Evolutionary conservation across 2,329 filamentous ascomycete species (phyloP).

Genomic region (Phaeosphaeria sp.): DNA sequence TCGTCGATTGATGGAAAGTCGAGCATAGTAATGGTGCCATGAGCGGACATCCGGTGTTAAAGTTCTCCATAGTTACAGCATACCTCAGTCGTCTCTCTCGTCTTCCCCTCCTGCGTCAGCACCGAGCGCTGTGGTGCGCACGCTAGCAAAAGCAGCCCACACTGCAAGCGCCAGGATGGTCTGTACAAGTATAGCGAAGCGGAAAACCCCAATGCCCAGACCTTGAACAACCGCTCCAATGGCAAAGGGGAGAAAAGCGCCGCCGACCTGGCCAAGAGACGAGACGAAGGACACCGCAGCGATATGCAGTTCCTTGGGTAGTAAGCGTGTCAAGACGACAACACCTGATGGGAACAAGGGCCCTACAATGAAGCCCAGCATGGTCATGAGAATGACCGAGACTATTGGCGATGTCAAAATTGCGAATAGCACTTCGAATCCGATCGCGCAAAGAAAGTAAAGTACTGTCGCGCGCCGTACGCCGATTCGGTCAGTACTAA

Average conservation of each 20-base stretch:
- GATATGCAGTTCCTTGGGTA: conserved; percentile 52
- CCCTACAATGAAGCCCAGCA: conserved; percentile 51
- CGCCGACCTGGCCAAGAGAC: conserved; percentile 54
- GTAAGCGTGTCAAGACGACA: conserved; percentile 45
- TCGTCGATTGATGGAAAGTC: not conserved
- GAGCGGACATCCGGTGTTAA: not conserved
- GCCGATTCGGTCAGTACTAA: conserved; percentile 35
- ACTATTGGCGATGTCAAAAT: conserved; percentile 19
- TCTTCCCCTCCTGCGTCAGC: not conserved
- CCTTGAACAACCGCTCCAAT: conserved; percentile 52
- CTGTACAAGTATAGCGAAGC: conserved; percentile 36
- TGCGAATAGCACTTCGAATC: conserved; percentile 29
- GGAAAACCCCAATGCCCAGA: conserved; percentile 50
- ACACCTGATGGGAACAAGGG: conserved; percentile 54
- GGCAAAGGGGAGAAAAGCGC: conserved; percentile 52
- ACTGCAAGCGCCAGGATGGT: conserved; percentile 26
- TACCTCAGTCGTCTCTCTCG: not conserved
- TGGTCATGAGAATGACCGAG: conserved; percentile 40
- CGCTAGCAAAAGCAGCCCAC: conserved; percentile 30
- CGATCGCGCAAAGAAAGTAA: conserved; percentile 32
- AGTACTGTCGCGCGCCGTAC: conserved; percentile 32
- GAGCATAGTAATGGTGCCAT: not conserved
- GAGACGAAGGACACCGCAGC: conserved; percentile 54
- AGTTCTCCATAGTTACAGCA: not conserved
- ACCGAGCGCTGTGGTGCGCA: not conserved